Percentiles rank a stretch among this genome's conserved stretches.
These are phyloP conservation scores for Macrophomina pseudophaseolina DNA, from an alignment of 2,329 filamentous ascomycete genomes.

Conservation along the genomic window DNA sequence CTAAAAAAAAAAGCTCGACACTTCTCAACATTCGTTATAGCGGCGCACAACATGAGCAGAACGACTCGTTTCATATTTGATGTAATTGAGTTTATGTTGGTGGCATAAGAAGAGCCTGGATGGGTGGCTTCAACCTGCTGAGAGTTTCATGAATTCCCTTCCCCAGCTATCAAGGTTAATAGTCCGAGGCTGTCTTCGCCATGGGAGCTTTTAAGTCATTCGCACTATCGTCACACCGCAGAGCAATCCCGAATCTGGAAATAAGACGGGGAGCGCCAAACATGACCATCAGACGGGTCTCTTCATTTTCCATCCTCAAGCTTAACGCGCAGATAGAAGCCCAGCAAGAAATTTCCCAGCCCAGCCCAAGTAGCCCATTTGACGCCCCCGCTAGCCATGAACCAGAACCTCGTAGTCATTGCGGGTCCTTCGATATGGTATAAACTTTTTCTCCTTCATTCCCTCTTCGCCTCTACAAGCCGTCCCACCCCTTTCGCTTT, in stretches of 20 bases:
- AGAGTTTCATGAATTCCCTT: no score
- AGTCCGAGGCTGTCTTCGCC: not conserved
- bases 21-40: no score
- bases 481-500: not conserved
- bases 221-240: not conserved
- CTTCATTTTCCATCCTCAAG: constrained; percentile 16
- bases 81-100: no score
- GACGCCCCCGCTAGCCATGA: not conserved
- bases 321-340: not conserved
- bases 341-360: constrained; percentile 2
- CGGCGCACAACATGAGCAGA: no score
- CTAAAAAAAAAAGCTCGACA: no score
- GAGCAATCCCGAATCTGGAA: not conserved
- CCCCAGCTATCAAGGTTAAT: no score
- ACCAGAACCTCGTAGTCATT: not conserved
- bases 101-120: no score
- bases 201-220: not conserved
- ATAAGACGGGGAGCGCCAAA: not conserved
- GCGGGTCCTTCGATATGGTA: constrained; percentile 10
- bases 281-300: not conserved
- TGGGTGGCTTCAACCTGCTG: no score
- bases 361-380: not conserved
- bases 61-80: no score
- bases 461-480: not conserved
- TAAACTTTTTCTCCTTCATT: not conserved